These are phyloP conservation scores for Ophiosphaerella narmari DNA, from an alignment of 2,329 filamentous ascomycete genomes.

Conservation along the genomic window DNA sequence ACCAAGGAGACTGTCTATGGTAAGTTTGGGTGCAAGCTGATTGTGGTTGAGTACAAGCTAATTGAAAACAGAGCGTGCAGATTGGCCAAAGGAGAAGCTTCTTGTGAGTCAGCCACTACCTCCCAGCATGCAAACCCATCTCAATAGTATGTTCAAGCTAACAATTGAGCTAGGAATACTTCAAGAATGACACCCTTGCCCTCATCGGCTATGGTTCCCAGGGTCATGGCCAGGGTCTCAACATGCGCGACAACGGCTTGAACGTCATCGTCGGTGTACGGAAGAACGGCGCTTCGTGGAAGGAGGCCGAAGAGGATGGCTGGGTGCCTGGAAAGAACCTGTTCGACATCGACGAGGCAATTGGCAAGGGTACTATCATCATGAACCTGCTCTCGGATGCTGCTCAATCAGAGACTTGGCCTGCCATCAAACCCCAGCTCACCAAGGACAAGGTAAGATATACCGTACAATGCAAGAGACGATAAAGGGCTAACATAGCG, in stretches of 20 bases:
- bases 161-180: slow-evolving; percentile 75
- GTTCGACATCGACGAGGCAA: slow-evolving; percentile 97
- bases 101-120: slow-evolving; percentile 65
- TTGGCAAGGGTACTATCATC: slow-evolving; percentile 88
- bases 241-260: slow-evolving; percentile 98
- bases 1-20: slow-evolving; percentile 93
- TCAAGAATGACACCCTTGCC: slow-evolving; percentile 99
- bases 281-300: slow-evolving; percentile 98
- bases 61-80: slow-evolving; percentile 76
- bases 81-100: slow-evolving; percentile 99
- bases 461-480: slow-evolving; percentile 23
- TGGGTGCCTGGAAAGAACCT: slow-evolving; percentile 99
- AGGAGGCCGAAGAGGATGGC: slow-evolving; percentile 94
- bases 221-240: slow-evolving; percentile 98
- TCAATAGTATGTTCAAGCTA: slow-evolving; percentile 23
- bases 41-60: slow-evolving; percentile 25
- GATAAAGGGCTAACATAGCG: slow-evolving; percentile 9
- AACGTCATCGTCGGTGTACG: slow-evolving; percentile 99
- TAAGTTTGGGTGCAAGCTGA: slow-evolving; percentile 51
- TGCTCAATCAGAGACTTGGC: slow-evolving; percentile 98
- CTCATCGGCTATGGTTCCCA: slow-evolving; percentile 98
- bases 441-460: slow-evolving; percentile 89
- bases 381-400: slow-evolving; percentile 99
- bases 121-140: slow-evolving; percentile 16
- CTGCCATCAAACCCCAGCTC: slow-evolving; percentile 94